phyloP scores from a whole-genome alignment of 2,329 filamentous ascomycete genomes.

The Trichoderma arundinaceum region DNA sequence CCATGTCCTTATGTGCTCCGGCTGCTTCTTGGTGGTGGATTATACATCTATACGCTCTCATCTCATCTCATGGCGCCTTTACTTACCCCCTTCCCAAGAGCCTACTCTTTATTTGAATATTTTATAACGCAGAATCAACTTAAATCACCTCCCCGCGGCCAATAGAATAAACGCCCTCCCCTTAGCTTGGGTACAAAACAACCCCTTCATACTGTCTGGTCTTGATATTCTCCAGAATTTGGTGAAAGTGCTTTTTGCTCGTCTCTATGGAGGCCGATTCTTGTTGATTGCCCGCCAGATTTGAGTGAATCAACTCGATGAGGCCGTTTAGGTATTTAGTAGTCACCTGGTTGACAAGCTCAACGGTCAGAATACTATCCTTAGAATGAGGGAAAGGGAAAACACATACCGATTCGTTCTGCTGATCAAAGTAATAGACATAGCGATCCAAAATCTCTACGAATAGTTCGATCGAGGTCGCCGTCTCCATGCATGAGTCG shows the following conservation, averaged over 20 bases:
- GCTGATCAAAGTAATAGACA: slow-evolving; percentile 99
- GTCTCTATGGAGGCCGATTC: slow-evolving; percentile 84
- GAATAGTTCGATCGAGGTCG: slow-evolving; percentile 95
- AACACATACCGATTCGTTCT: slow-evolving; percentile 82
- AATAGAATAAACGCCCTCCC: neutral
- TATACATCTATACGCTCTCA: slow-evolving; percentile 28
- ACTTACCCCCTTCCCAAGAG: slow-evolving; percentile 1
- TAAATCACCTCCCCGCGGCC: neutral
- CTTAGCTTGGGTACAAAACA: slow-evolving; percentile 66
- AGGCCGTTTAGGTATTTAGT: slow-evolving; percentile 98
- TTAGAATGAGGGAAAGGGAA: neutral
- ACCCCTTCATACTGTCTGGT: slow-evolving; percentile 93
- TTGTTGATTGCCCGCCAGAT: slow-evolving; percentile 82
- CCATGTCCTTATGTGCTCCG: slow-evolving; percentile 22
- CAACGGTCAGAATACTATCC: slow-evolving; percentile 32
- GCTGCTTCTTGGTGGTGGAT: slow-evolving; percentile 21
- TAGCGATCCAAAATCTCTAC: slow-evolving; percentile 98
- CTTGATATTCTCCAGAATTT: slow-evolving; percentile 91
- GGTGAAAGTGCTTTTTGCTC: slow-evolving; percentile 90
- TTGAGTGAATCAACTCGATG: slow-evolving; percentile 97
- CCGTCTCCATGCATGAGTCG: slow-evolving; percentile 98
- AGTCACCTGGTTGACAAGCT: slow-evolving; percentile 63
- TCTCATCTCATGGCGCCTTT: slow-evolving; percentile 7
- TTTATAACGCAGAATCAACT: slow-evolving; percentile 1
- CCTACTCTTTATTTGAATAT: slow-evolving; percentile 1